Evolutionary conservation across 202 grass and related monocot genomes (phyloP), one percentile per base, ranked within the genome.

Genomic region (Schoenoplectus tabernaemontani): DNA sequence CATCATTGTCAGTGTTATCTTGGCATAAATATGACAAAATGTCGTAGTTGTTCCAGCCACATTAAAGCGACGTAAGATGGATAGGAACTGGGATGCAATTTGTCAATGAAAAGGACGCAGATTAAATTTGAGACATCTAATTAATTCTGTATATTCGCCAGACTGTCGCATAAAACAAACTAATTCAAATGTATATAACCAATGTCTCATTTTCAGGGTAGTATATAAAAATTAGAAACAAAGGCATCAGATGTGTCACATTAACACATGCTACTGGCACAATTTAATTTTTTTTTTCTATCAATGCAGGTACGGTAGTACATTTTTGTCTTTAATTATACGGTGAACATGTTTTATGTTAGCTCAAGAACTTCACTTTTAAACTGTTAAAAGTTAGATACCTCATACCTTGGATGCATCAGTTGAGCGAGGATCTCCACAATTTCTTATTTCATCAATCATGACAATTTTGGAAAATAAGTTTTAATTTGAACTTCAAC

Each of bases 61-160:
- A 50, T 51, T 48, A 73, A 23, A 73, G 68, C 68, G 44, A 73
- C 68, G 23, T 51, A 32, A 51, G 22, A 17, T 51, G 68, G 68
- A 73, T 47, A 22, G 17, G 36, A 67, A 67, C 36, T 67, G 64
- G 60, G 60, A 8, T 43, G 6, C 67, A 50, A 50, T 30, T 72
- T 72, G 42, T 32, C 67, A 50, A 72, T 72, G 67, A 72, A 72
- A 72, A 72, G 12, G 67, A 50, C 42, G 42, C 7, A 48, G 48
- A 30, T 48, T 72, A 23, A 72, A 72, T 72, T 28, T 47, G 9
- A 26, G 39, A 39, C 66, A 70, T 46, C 64, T 24, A 12, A 28
- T 28, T 28, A 28, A 19, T 9, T 65, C 15, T 65, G 33, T 65
- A 5, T 69, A 69, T 69, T 38, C 20, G 9, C n/a, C n/a, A 24